phyloP scores from a whole-genome alignment of 2,329 filamentous ascomycete genomes.

The Westerdykella sp. region DNA sequence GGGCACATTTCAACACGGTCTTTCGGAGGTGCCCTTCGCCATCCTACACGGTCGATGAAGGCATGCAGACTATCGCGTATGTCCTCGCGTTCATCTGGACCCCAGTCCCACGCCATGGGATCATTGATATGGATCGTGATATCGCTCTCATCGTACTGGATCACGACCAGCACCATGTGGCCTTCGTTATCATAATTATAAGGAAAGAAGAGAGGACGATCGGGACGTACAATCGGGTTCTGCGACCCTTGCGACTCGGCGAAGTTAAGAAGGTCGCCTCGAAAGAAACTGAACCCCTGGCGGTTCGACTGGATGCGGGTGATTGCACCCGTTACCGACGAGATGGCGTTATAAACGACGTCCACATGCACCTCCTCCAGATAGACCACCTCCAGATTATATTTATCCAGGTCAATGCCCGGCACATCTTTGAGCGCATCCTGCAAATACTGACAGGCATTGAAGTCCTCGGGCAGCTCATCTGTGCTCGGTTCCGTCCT shows the following conservation, averaged over 20 bases:
- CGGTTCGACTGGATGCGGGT: slow-evolving; percentile 1
- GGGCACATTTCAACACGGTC: too few species aligned
- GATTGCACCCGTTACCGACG: slow-evolving; percentile 10
- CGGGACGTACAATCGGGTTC: slow-evolving; percentile 4
- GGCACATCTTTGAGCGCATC: background rate
- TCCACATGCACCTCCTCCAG: too few species aligned
- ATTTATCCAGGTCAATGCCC: background rate
- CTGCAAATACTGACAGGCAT: slow-evolving; percentile 6
- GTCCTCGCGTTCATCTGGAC: background rate
- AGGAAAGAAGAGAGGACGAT: slow-evolving; percentile 9
- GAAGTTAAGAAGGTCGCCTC: background rate
- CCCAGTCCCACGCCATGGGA: slow-evolving; percentile 2
- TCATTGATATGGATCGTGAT: slow-evolving; percentile 8
- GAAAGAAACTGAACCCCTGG: slow-evolving; percentile 4
- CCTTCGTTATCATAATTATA: background rate
- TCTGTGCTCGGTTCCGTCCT: background rate
- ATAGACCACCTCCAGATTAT: too few species aligned
- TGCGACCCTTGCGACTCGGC: background rate
- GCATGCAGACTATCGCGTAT: too few species aligned
- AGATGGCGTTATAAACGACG: slow-evolving; percentile 3
- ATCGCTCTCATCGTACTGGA: slow-evolving; percentile 4
- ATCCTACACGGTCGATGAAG: too few species aligned
- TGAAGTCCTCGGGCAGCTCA: slow-evolving; percentile 1
- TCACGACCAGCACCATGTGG: slow-evolving; percentile 11
- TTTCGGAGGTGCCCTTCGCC: too few species aligned